Base-by-base conservation (phyloP, 352 stramenopile species). In the Pythium insidiosum region DNA sequence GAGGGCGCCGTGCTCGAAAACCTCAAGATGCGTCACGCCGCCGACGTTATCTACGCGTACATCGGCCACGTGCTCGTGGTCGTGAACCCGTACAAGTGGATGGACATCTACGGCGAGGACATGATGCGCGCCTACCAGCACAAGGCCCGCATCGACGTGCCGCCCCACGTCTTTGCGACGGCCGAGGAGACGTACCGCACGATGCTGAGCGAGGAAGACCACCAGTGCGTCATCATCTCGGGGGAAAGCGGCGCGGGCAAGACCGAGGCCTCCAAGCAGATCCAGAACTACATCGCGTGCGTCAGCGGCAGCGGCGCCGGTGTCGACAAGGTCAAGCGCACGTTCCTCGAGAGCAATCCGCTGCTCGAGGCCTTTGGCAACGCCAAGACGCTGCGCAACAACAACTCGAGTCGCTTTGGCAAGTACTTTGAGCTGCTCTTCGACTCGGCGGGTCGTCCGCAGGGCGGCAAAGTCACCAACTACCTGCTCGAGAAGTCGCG, bases 341-440 rank as follows among this genome's bases (percentile, higher is more conserved):
- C 72, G 2, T 93, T 98, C 29, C 51, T 98, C 10, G 90, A 97
- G 53, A 96, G 82, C 10, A 98, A 98, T 52, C 94, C 94, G 46
- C 73, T 98, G 41, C 66, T 98, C 6, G 94, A 98, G 61, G 88
- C 89, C n/a, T 98, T 97, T 63, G 94, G 94, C 25, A 98, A 98
- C 50, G 92, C 90, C 47, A 95, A 95, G 61, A 98, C 94, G 6
- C 50, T 98, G 19, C 75, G 90, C 22, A 98, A 98, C 67, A 81
- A 93, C 77, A 98, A 98, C 66, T 97, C 84, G 13, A 96, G 80
- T 50, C 87, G 93, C 38, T 98, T 98, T 50, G 93, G 93, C 26
- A 98, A 98, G 68, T 96, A 95, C 51, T 97, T 97, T 56, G 87
- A 96, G 56, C 68, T 98, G 34, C 72, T 95, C 10, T 98, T 97